Conservation (phyloP, 2,329 filamentous ascomycete genomes). For the Paraconiothyrium brasiliense region DNA sequence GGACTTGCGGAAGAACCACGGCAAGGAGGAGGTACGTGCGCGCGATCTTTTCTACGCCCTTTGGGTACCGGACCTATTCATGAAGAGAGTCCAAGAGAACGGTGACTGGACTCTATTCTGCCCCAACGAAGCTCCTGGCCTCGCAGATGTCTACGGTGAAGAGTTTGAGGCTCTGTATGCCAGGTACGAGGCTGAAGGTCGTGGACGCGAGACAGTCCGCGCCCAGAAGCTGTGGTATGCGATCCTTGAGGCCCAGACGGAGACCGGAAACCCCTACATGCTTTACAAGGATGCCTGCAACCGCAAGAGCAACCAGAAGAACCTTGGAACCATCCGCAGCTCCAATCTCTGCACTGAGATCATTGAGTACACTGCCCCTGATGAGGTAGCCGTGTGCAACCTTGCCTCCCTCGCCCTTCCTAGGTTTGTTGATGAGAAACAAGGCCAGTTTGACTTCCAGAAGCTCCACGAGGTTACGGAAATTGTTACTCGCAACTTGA, state of each 20-base stretch:
- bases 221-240: conserved; percentile 99
- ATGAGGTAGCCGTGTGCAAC: conserved; percentile 99
- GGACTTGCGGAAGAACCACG: conserved; percentile 98
- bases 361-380: conserved; percentile 94
- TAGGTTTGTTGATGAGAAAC: conserved; percentile 85
- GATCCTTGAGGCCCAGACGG: conserved; percentile 96
- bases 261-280: conserved; percentile 99
- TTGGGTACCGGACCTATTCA: conserved; percentile 99
- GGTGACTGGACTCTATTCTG: conserved; percentile 98
- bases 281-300: conserved; percentile 99
- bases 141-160: conserved; percentile 96
- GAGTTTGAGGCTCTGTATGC: conserved; percentile 97
- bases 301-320: conserved; percentile 99
- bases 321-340: conserved; percentile 96
- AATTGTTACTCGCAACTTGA: conserved; percentile 92
- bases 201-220: conserved; percentile 89
- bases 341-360: conserved; percentile 99
- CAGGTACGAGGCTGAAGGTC: conserved; percentile 84
- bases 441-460: conserved; percentile 90
- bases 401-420: conserved; percentile 93
- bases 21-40: conserved; percentile 96
- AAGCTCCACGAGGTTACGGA: conserved; percentile 95
- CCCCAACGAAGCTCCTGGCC: conserved; percentile 92
- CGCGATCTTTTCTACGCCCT: conserved; percentile 97
- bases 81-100: conserved; percentile 99